Base-by-base conservation (phyloP, 1,139 yeast genomes). In the Debaryomycetaceae sp. region DNA sequence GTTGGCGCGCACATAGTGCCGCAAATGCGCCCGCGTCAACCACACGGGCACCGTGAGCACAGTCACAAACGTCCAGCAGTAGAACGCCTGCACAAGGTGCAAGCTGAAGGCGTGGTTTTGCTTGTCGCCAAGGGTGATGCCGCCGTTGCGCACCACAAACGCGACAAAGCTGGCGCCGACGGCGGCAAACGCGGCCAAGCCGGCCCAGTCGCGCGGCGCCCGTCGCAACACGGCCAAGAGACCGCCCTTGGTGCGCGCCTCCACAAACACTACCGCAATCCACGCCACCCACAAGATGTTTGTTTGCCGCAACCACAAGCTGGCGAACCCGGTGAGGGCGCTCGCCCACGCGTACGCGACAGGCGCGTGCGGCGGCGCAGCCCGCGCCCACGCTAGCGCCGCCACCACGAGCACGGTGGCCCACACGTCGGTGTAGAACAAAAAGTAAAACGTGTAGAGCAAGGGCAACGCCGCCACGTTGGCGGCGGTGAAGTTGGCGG, bases 361-460 rank as follows among this genome's bases (percentile, higher is more conserved):
- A 4, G 51, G 16, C 65, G 65, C 19, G 72, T 70, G 23, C n/a
- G n/a, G n/a, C n/a, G n/a, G n/a, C n/a, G n/a, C n/a, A n/a, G n/a
- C n/a, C n/a, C n/a, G n/a, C n/a, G n/a, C n/a, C n/a, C n/a, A n/a
- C n/a, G n/a, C n/a, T 58, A 68, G 30, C 2, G 65, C 44, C 2
- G 46, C 48, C 2, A 84, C 42, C 6, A 89, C 71, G 26, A 85
- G 58, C 1, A 83, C 68, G 0, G 93, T 75, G 0, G 96, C 76
- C 96, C 96, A 88, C 2, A 88, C 80, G 53, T 91, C 98, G 0
- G 99, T 91, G 56, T 91, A 93, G 56, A 78, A 93, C 28, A 91
- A 58, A 29, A 78, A 76, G 44, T 82, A 78, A 53, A 79, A 91
- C 7, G 88, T 70, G 25, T 78, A 67, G 34, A 89, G 48, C 34